These are phyloP conservation scores for Linnemannia exigua DNA, from an alignment of 192 early-diverging fungal species.

Conservation along the genomic window DNA sequence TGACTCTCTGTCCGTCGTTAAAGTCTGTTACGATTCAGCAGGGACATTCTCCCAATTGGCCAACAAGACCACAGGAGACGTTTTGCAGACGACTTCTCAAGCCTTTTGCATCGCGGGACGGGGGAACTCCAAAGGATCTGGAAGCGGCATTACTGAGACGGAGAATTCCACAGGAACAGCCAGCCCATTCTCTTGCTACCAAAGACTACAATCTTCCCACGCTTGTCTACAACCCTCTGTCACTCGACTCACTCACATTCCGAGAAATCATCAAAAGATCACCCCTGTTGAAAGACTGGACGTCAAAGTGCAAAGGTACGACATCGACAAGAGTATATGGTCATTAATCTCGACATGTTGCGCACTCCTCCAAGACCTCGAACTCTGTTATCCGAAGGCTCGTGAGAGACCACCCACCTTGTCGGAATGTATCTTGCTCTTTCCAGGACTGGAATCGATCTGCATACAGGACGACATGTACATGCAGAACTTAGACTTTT, in stretches of 20 bases:
- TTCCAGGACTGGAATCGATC: not conserved
- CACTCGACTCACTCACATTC: not conserved
- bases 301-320: not conserved
- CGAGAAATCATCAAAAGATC: not conserved
- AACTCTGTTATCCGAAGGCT: not conserved
- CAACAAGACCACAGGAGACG: not conserved
- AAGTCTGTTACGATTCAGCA: not conserved
- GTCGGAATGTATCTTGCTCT: not conserved
- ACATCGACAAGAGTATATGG: not conserved
- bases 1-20: not conserved
- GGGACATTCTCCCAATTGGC: not conserved
- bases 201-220: not conserved
- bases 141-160: not conserved
- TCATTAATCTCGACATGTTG: not conserved
- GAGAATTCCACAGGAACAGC: not conserved
- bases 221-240: not conserved
- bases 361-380: not conserved
- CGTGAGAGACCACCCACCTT: not conserved
- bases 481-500: not conserved
- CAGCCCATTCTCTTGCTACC: no score
- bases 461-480: not conserved
- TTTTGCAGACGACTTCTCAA: not conserved
- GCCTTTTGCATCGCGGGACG: not conserved
- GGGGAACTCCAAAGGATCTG: not conserved
- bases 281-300: not conserved